Conservation (phyloP, 768 basidiomycete genomes). For the Inosperma sp. region DNA sequence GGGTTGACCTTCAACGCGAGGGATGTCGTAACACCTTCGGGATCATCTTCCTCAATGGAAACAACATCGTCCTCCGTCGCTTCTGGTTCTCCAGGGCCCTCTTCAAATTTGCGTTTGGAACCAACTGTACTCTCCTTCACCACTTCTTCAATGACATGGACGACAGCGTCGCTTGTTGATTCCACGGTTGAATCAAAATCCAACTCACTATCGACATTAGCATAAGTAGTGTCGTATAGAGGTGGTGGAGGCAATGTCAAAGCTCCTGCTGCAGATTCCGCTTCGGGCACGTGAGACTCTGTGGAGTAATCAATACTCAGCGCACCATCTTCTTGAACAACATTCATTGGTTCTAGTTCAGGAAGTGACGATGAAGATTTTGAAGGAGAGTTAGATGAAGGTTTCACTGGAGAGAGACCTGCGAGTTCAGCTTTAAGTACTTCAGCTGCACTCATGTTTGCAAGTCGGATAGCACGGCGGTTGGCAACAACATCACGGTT, state of each 20-base stretch:
- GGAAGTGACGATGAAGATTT: constrained; percentile 28
- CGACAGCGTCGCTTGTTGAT: constrained; percentile 18
- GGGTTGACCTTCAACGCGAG: constrained; percentile 72
- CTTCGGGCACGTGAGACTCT: too few species aligned
- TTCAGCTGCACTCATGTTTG: constrained; percentile 95
- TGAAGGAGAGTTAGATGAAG: constrained; percentile 35
- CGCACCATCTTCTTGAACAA: constrained; percentile 28
- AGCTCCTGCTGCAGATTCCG: too few species aligned
- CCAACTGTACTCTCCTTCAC: constrained; percentile 14
- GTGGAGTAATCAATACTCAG: too few species aligned
- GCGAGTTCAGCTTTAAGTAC: constrained; percentile 86
- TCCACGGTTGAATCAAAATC: constrained; percentile 26
- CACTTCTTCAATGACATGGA: constrained; percentile 17
- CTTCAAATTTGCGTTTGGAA: constrained; percentile 46
- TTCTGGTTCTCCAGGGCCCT: constrained; percentile 38
- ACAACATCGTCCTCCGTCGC: constrained; percentile 38
- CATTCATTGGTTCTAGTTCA: constrained; percentile 21
- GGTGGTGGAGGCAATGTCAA: too few species aligned
- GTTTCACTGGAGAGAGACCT: constrained; percentile 47
- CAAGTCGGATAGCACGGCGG: constrained; percentile 85
- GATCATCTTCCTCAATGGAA: constrained; percentile 53
- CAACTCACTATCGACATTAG: constrained; percentile 30
- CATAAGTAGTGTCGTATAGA: constrained; percentile 21
- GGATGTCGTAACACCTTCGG: constrained; percentile 43
- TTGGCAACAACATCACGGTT: constrained; percentile 90